Conservation (phyloP, 176 grass and related monocot species). For the Oryza meyeriana region DNA sequence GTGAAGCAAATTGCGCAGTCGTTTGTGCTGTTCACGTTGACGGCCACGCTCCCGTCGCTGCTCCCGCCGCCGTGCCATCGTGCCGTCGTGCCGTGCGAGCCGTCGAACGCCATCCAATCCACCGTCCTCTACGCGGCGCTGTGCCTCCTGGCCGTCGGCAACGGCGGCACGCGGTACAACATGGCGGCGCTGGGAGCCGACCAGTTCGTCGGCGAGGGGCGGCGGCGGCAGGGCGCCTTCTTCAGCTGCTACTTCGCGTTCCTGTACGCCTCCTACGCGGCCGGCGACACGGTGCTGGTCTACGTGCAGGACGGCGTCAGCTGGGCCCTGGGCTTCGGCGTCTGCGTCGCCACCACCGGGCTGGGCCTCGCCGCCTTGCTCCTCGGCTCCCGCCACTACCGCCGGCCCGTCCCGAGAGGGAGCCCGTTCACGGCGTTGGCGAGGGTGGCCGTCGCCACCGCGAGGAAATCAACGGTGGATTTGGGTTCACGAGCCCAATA, state of each 20-base stretch:
- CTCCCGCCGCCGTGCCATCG: slow-evolving; percentile 26
- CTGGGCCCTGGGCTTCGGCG: slow-evolving; percentile 49
- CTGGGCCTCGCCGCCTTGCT: slow-evolving; percentile 37
- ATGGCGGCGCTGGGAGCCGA: slow-evolving; percentile 52
- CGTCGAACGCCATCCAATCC: background rate
- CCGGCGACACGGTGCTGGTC: slow-evolving; percentile 42
- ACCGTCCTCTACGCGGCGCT: slow-evolving; percentile 35
- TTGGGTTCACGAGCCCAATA: background rate
- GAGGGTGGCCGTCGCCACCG: slow-evolving; percentile 37
- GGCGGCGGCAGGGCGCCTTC: slow-evolving; percentile 22
- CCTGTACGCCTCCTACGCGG: slow-evolving; percentile 29
- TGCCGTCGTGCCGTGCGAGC: background rate
- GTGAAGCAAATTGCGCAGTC: background rate
- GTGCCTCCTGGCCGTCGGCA: slow-evolving; percentile 42
- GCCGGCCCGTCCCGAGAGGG: slow-evolving; percentile 21
- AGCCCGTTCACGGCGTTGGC: slow-evolving; percentile 53
- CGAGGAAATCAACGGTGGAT: slow-evolving; percentile 29
- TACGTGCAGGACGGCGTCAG: slow-evolving; percentile 43
- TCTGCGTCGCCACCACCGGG: slow-evolving; percentile 9
- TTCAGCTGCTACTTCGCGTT: slow-evolving; percentile 64
- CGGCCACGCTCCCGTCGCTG: slow-evolving; percentile 28
- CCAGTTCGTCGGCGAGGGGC: slow-evolving; percentile 37
- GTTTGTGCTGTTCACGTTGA: slow-evolving; percentile 38
- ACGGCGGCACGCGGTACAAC: slow-evolving; percentile 51
- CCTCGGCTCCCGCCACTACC: slow-evolving; percentile 28